Evolutionary conservation across 768 basidiomycete genomes (phyloP), one percentile per base, ranked within the genome.

Genomic region (Calocera cornea): DNA sequence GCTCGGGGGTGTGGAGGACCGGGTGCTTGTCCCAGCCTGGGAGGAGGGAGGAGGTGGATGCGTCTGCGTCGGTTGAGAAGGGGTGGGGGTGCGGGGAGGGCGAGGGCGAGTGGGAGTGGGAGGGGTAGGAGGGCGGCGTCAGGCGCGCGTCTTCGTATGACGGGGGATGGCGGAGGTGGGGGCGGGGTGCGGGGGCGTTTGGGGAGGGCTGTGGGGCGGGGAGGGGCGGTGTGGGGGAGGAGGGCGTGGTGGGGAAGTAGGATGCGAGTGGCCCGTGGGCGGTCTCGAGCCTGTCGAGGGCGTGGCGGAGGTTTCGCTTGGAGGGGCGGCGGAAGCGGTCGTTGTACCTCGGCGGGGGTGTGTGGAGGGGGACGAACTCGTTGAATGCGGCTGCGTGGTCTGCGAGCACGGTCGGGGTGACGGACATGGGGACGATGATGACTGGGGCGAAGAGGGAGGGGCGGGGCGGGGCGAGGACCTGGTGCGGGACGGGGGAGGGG

Each of bases 11-110:
- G 22, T 27, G 5, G 5, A 16, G 54, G 2, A 60, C 54, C 5
- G 54, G 54, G 54, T 60, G 54, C 54, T 60, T 60, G 54, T 60
- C 54, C 54, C 54, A 60, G 14, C 54, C 54, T 7, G 54, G 54
- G 24, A 60, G 7, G 31, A 60, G 27, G 14, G 54, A 60, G 54
- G 14, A 29, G 27, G 31, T 27, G 54, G 27, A 29, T 7, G 54
- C 54, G 24, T 33, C 31, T 14, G 54, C 14, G 14, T 19, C 31
- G 14, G 49, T n/a, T n/a, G n/a, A n/a, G n/a, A n/a, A n/a, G n/a
- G n/a, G n/a, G 19, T 19, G 40, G 40, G 40, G 10, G 40, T 10
- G 40, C 40, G 40, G 40, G 54, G 54, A 12, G 2, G 14, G 14
- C 5, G 54, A 60, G 27, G 54, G 27, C 14, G 54, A 12, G 2